Conservation (phyloP, 202 grass and related monocot species). For the Setaria italica region DNA sequence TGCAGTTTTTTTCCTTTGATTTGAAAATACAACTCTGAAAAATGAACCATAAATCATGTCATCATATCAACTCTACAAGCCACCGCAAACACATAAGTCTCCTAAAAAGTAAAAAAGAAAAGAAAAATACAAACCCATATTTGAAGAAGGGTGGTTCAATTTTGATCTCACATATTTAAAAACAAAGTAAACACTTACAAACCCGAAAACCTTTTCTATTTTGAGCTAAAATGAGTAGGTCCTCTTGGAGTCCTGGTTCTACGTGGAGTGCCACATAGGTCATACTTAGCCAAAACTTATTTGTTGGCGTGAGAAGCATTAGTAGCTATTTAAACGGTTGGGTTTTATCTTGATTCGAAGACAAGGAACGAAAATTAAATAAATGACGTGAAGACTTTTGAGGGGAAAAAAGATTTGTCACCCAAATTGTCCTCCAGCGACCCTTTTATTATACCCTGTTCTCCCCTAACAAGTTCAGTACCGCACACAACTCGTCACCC, state of each 20-base stretch:
- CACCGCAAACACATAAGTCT: not conserved
- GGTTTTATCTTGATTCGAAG: not conserved
- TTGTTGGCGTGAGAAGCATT: not conserved
- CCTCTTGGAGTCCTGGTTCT: not conserved
- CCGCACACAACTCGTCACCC: not conserved
- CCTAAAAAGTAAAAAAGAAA: too few relatives aligned
- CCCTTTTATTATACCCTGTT: not conserved
- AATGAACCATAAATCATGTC: too few relatives aligned
- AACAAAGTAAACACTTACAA: too few relatives aligned
- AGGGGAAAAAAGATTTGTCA: not conserved
- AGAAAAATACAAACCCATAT: not conserved
- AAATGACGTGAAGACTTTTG: not conserved
- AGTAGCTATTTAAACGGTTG: not conserved
- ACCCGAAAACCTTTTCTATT: too few relatives aligned
- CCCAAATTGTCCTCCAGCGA: not conserved
- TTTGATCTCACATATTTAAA: not conserved
- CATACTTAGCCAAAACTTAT: not conserved
- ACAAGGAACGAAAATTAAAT: not conserved
- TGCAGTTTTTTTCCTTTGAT: not conserved
- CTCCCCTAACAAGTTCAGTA: not conserved
- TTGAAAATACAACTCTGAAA: not conserved
- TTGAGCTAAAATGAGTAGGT: not conserved
- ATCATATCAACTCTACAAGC: not conserved
- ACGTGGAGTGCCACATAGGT: not conserved
- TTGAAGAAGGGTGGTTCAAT: not conserved